phyloP scores from a whole-genome alignment of 495 filamentous ascomycete genomes.

The Lophium mytilinum region DNA sequence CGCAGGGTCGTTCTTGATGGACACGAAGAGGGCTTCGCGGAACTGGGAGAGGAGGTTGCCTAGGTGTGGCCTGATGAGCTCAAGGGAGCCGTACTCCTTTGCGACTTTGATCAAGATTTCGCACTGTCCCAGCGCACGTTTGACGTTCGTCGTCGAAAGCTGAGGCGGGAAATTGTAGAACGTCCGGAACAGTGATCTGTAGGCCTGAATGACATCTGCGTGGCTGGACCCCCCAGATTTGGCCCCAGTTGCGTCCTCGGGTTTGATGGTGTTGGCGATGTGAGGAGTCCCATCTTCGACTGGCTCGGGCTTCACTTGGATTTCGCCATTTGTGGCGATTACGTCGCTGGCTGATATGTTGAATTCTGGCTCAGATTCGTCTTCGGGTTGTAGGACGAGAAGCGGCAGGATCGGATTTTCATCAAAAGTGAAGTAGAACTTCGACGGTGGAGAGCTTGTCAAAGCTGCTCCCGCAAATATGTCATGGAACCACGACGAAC shows the following conservation, averaged over 20 bases:
- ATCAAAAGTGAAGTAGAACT: not conserved
- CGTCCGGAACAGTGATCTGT: not conserved
- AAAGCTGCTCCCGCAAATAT: not conserved
- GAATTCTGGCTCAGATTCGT: not conserved
- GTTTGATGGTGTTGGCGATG: not conserved
- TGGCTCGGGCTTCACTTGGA: not conserved
- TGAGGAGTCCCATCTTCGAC: not conserved
- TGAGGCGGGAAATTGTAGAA: slow-evolving; percentile 15
- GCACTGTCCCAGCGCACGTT: slow-evolving; percentile 10
- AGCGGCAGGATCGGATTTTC: not conserved
- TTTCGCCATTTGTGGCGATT: not conserved
- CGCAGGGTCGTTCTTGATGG: slow-evolving; percentile 23
- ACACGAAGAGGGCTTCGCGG: slow-evolving; percentile 21
- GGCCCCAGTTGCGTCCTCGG: not conserved
- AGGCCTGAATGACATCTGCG: not conserved
- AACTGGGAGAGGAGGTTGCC: slow-evolving; percentile 8
- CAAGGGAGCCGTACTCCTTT: slow-evolving; percentile 7
- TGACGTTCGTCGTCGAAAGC: slow-evolving; percentile 6
- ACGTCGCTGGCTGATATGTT: not conserved
- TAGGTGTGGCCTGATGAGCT: slow-evolving; percentile 14
- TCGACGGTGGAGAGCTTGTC: not conserved
- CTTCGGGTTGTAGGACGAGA: not conserved
- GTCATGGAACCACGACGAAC: not conserved
- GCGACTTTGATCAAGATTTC: slow-evolving; percentile 19
- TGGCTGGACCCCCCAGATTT: not conserved